Base-by-base conservation (phyloP, 768 basidiomycete species). In the Pluteus cervinus region DNA sequence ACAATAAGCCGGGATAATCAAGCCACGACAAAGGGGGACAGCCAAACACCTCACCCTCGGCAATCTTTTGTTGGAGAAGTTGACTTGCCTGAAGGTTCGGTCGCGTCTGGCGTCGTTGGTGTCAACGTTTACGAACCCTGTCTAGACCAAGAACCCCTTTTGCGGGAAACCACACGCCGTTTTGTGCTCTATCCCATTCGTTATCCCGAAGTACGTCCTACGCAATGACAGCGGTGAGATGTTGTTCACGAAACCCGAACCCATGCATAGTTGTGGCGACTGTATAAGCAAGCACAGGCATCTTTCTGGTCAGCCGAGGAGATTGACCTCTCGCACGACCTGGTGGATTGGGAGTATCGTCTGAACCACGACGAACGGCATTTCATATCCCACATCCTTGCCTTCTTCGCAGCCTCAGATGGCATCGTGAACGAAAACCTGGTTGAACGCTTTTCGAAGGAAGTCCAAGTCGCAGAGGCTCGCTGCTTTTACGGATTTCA, bases 401-500 rank as follows among this genome's bases (percentile, higher is more conserved):
- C 94, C 0, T 98, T 98, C 60, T 98, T 98, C 54, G 92, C 94
- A 14, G 91, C 93, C 9, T 92, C 90, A 0, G 91, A 97, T 46
- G 93, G 92, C 22, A 96, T 97, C 41, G 93, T 98, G 49, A 96
- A 98, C 60, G 93, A 97, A 56, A 98, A 97, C 58, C 73, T 98
- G 1, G 71, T 97, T 30, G 92, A 96, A 57, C 86, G 92, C 4
- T 97, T 98, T 62, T 91, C 88, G 8, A 81, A 80, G 40, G 94
- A 98, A 57, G 89, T 98, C 1, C 94, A 98, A 55, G 76, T 70
- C 2, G 89, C 93, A 3, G 93, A 98, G 57, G 93, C 91, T 3
- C 84, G 93, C 5, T 96, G 88, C 57, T 98, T 98, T 64, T 98
- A 97, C 53, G 93, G 93, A 7, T 97, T 96, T 68, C 93, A 98